A percentile compares a stretch with the other conserved stretches of the same genome.
Evolutionary conservation across 805 yeast genomes (phyloP).

Genomic region (Yamadazyma philogaea): DNA sequence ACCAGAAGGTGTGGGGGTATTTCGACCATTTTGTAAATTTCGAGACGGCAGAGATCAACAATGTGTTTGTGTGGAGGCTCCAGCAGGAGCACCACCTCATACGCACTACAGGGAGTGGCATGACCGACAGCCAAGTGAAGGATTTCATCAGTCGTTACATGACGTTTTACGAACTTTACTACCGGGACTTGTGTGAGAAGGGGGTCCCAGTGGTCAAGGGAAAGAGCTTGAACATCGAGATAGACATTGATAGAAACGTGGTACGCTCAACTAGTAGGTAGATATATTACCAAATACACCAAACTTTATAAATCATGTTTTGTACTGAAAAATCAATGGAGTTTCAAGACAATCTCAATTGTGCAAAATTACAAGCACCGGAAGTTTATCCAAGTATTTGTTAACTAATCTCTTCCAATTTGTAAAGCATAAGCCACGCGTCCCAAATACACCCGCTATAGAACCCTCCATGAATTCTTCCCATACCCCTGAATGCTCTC

Average conservation of each 20-base stretch:
- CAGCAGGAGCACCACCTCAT: constrained; percentile 71
- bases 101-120: constrained; percentile 58
- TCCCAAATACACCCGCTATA: too few relatives aligned
- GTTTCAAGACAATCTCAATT: too few relatives aligned
- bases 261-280: background rate
- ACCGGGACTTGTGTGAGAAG: constrained; percentile 37
- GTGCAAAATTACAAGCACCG: too few relatives aligned
- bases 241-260: constrained; percentile 5
- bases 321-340: too few relatives aligned
- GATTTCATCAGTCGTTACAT: constrained; percentile 77
- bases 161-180: constrained; percentile 79
- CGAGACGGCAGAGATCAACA: constrained; percentile 54
- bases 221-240: background rate
- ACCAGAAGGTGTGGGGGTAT: constrained; percentile 55
- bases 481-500: too few relatives aligned
- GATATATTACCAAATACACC: background rate
- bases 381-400: too few relatives aligned
- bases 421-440: too few relatives aligned
- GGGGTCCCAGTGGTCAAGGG: background rate
- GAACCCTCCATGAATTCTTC: too few relatives aligned
- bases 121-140: constrained; percentile 70
- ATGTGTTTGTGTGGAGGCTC: constrained; percentile 75
- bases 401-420: too few relatives aligned
- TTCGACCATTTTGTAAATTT: constrained; percentile 62
- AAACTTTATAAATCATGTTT: too few relatives aligned